These are phyloP conservation scores for Novakomyces olei DNA, from an alignment of 805 yeast genomes.

Conservation along the genomic window DNA sequence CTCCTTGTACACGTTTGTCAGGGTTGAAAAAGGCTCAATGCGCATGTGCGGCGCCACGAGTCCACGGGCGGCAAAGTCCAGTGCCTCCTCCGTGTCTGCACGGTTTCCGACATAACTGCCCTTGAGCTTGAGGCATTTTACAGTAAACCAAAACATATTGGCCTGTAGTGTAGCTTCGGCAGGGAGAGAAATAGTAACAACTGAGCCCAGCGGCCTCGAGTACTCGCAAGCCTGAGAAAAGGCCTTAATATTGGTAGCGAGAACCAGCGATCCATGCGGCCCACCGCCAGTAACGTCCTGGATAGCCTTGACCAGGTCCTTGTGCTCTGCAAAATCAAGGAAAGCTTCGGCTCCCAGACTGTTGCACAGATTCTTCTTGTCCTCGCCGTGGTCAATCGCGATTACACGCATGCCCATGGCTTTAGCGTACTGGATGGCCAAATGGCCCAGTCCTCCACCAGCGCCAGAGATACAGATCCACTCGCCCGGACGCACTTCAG, in stretches of 20 bases:
- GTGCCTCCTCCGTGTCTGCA: slow-evolving; percentile 63
- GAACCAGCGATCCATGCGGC: slow-evolving; percentile 55
- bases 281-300: slow-evolving; percentile 44
- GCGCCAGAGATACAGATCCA: slow-evolving; percentile 66
- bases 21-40: slow-evolving; percentile 51
- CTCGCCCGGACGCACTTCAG: slow-evolving; percentile 44
- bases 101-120: slow-evolving; percentile 84
- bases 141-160: slow-evolving; percentile 50
- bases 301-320: slow-evolving; percentile 34
- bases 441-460: slow-evolving; percentile 58
- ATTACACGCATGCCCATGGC: slow-evolving; percentile 58
- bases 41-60: slow-evolving; percentile 50
- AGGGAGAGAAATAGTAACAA: slow-evolving; percentile 56
- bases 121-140: slow-evolving; percentile 34
- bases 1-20: slow-evolving; percentile 43
- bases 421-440: slow-evolving; percentile 51
- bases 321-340: slow-evolving; percentile 34
- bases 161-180: slow-evolving; percentile 53
- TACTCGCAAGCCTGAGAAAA: slow-evolving; percentile 38
- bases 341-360: slow-evolving; percentile 45
- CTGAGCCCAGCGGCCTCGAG: slow-evolving; percentile 46
- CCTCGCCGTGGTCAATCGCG: slow-evolving; percentile 51
- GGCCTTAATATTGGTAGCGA: slow-evolving; percentile 50
- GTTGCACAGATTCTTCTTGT: slow-evolving; percentile 31
- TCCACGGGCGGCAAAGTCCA: slow-evolving; percentile 53